Percentiles rank a stretch among this genome's conserved stretches.
phyloP scores from a whole-genome alignment of 2,329 filamentous ascomycete species.

The Ceratocystis colombiana region DNA sequence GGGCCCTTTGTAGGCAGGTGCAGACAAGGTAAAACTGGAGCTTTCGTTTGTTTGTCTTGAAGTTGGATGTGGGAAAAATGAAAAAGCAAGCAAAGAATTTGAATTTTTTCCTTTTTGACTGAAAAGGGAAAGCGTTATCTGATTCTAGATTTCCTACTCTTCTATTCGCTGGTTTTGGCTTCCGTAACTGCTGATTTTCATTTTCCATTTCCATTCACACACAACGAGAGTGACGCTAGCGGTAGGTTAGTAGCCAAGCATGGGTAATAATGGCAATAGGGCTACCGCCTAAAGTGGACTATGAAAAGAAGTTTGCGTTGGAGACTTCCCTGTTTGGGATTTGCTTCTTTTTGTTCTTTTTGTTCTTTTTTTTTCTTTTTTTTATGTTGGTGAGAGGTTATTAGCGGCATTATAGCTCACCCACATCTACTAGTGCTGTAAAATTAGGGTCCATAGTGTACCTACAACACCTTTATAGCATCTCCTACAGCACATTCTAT shows the following conservation, averaged over 20 bases:
- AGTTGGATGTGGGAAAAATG: too few species aligned
- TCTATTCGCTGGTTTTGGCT: slow-evolving; percentile 2
- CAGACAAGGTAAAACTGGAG: not conserved
- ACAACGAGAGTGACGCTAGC: not conserved
- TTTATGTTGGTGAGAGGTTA: not conserved
- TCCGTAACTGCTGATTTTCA: not conserved
- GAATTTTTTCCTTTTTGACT: not conserved
- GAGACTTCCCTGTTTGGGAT: not conserved
- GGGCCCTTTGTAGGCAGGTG: slow-evolving; percentile 1
- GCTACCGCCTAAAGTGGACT: slow-evolving; percentile 3
- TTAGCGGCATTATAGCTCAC: too few species aligned
- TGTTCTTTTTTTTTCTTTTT: not conserved
- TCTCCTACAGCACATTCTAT: too few species aligned
- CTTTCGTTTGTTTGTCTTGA: not conserved
- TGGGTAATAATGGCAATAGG: not conserved
- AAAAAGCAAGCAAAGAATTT: not conserved
- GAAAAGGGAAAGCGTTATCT: not conserved
- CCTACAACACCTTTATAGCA: too few species aligned
- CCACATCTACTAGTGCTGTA: too few species aligned
- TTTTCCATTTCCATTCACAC: not conserved
- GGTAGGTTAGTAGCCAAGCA: not conserved
- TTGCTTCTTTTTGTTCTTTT: not conserved
- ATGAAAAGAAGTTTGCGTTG: not conserved
- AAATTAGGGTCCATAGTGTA: too few species aligned
- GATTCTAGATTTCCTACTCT: not conserved